Conservation (phyloP, 202 grass and related monocot genomes). For the Thinopyrum obtusiflorum region DNA sequence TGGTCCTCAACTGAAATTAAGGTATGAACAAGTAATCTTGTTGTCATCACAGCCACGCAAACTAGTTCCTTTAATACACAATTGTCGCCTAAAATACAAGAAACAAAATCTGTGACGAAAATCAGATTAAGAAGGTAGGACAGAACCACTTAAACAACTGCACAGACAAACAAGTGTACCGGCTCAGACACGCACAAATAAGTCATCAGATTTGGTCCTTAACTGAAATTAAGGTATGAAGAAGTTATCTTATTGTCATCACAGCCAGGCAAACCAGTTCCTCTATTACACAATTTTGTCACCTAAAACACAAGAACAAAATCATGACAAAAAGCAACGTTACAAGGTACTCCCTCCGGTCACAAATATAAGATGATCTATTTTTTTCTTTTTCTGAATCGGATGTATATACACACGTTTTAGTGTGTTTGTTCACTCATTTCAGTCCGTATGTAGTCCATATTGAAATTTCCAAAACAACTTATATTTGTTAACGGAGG, state of each 20-base stretch:
- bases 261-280: conserved; percentile 24
- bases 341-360: too few species aligned
- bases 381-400: too few species aligned
- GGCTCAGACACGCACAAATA: conserved; percentile 81
- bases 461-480: too few species aligned
- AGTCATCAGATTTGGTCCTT: conserved; percentile 52
- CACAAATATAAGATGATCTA: too few species aligned
- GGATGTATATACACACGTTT: too few species aligned
- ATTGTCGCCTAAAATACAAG: not conserved
- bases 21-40: conserved; percentile 36
- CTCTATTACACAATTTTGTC: not conserved
- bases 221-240: conserved; percentile 42
- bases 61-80: not conserved
- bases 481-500: too few species aligned
- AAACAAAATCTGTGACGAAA: not conserved
- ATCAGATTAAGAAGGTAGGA: not conserved
- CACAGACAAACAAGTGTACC: not conserved
- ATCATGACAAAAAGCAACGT: not conserved
- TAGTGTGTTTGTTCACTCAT: too few species aligned
- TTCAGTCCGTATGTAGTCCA: too few species aligned
- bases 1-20: conserved; percentile 36
- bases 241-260: conserved; percentile 43
- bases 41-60: conserved; percentile 52
- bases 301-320: conserved; percentile 1
- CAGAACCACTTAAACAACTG: not conserved